A percentile compares a stretch with the other conserved stretches of the same genome.
Conservation (phyloP, 305 asterid species). For the Solanum aculeatissimum region DNA sequence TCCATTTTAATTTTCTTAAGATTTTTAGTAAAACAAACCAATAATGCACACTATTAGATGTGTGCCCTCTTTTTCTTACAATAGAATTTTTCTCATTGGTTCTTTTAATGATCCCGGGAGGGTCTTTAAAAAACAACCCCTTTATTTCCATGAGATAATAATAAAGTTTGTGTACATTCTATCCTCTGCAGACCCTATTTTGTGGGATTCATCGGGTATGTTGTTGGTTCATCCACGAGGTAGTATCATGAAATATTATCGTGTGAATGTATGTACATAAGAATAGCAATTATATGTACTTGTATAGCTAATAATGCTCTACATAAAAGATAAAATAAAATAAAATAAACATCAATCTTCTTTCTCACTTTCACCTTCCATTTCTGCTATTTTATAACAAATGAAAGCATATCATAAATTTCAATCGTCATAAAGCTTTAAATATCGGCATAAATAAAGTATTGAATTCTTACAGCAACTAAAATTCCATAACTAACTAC, state of each 20-base stretch:
- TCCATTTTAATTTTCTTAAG: not conserved
- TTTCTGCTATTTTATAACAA: not conserved
- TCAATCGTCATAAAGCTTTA: not conserved
- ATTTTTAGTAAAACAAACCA: not conserved
- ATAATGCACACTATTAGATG: not conserved
- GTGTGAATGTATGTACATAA: not conserved
- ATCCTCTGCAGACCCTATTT: too few species aligned
- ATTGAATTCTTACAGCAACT: not conserved
- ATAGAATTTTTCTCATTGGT: not conserved
- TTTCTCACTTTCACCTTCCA: not conserved
- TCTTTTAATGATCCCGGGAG: not conserved
- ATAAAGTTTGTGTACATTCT: too few species aligned
- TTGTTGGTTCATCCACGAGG: not conserved
- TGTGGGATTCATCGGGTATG: too few species aligned
- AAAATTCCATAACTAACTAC: not conserved
- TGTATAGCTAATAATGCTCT: not conserved
- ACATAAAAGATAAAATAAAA: not conserved
- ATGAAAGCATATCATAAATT: not conserved
- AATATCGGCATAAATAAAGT: not conserved
- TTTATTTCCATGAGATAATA: too few species aligned
- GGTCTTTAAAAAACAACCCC: too few species aligned
- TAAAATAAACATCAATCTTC: not conserved
- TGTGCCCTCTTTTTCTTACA: not conserved
- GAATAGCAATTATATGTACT: not conserved
- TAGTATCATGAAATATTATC: not conserved